Evolutionary conservation across 2,329 filamentous ascomycete genomes (phyloP).

Genomic region (Curvularia sp.): DNA sequence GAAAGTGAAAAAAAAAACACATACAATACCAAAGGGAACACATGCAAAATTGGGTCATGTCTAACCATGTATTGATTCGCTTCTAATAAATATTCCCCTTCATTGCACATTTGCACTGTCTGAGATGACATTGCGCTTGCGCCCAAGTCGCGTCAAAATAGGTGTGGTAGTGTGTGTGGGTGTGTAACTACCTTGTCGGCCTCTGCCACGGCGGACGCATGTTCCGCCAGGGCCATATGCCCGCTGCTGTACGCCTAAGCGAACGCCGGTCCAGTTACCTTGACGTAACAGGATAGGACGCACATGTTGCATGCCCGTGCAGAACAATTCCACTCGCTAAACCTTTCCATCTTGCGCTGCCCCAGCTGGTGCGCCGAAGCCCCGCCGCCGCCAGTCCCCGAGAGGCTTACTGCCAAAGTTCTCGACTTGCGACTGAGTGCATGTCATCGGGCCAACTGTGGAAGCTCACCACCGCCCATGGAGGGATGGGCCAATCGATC

Average conservation of each 20-base stretch:
- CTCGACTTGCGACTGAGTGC: slow-evolving; percentile 5
- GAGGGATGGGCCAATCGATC: slow-evolving; percentile 10
- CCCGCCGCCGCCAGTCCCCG: slow-evolving; percentile 16
- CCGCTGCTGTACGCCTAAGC: slow-evolving; percentile 3
- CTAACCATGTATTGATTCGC: neutral
- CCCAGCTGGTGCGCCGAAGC: slow-evolving; percentile 25
- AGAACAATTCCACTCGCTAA: slow-evolving; percentile 18
- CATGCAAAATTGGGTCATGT: neutral
- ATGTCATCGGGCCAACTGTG: slow-evolving; percentile 14
- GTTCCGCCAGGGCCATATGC: slow-evolving; percentile 12
- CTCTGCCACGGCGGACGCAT: slow-evolving; percentile 14
- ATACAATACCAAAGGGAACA: neutral
- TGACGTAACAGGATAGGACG: slow-evolving; percentile 26
- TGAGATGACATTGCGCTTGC: slow-evolving; percentile 4
- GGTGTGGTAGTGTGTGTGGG: neutral
- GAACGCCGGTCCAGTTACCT: slow-evolving; percentile 19
- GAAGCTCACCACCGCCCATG: slow-evolving; percentile 1
- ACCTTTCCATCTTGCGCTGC: slow-evolving; percentile 15
- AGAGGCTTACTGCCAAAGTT: slow-evolving; percentile 15
- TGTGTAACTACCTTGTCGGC: slow-evolving; percentile 7
- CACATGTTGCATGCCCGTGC: slow-evolving; percentile 14
- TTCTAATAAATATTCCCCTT: slow-evolving; percentile 9
- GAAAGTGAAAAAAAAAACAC: neutral
- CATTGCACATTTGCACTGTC: slow-evolving; percentile 4
- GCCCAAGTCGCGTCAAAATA: slow-evolving; percentile 5